These are phyloP conservation scores for Oryza meyeriana DNA, from an alignment of 176 grass and related monocot species.

Conservation along the genomic window DNA sequence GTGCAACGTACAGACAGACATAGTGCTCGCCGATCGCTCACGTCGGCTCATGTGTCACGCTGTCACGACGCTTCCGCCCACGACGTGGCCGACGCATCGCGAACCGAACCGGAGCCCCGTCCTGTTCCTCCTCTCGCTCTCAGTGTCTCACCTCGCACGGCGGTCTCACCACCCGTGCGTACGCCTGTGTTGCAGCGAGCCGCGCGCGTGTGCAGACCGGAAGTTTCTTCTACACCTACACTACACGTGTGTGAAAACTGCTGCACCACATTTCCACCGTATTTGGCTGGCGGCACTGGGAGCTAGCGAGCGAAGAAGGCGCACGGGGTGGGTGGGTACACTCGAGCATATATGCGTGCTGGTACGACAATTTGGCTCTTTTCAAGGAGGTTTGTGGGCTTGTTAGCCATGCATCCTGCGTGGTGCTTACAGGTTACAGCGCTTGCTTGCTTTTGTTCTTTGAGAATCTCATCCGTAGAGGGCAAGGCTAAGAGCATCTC, in stretches of 20 bases:
- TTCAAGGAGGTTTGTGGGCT: not conserved
- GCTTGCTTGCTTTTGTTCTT: not conserved
- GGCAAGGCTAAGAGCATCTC: not conserved
- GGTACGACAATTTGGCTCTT: not conserved
- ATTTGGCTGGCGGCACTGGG: not conserved
- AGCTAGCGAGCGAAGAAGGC: not conserved
- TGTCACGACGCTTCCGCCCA: not conserved
- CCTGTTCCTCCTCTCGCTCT: not conserved
- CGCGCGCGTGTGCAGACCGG: not conserved
- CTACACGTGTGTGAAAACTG: not conserved
- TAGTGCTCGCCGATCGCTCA: not conserved
- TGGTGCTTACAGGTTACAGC: not conserved
- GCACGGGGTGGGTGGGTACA: not conserved
- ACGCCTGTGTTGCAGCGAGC: not conserved
- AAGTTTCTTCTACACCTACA: not conserved
- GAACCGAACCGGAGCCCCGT: not conserved
- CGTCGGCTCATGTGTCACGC: conserved; percentile 20
- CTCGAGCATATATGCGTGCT: not conserved
- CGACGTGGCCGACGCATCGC: not conserved
- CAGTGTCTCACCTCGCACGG: not conserved
- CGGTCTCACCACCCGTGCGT: no score
- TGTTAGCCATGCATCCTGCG: not conserved
- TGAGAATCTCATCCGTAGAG: not conserved
- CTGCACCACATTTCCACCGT: not conserved
- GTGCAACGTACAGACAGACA: not conserved